These are phyloP conservation scores for Penicillium sp. DNA, from an alignment of 2,329 filamentous ascomycete genomes.

Conservation along the genomic window DNA sequence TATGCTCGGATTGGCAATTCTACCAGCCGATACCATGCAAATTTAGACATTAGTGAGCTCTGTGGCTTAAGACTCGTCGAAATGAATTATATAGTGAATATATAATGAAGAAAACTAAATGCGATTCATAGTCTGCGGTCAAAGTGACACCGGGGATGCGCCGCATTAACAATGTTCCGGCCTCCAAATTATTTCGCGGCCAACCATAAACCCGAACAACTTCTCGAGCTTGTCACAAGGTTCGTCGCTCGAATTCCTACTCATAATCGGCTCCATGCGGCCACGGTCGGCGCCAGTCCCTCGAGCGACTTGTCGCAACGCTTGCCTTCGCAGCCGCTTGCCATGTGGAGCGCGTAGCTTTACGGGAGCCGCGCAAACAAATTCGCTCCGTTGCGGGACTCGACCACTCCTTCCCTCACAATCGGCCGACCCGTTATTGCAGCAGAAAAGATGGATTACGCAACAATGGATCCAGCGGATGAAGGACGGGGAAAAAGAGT, in stretches of 20 bases:
- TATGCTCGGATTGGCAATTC: no score
- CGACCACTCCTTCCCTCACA: conserved; percentile 12
- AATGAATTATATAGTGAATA: no score
- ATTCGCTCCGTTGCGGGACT: conserved; percentile 9
- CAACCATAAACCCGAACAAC: conserved; percentile 6
- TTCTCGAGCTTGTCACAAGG: conserved; percentile 8
- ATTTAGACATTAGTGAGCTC: no score
- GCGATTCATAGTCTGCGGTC: no score
- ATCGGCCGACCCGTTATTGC: neutral
- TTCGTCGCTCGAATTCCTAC: conserved; percentile 1
- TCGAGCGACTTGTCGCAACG: conserved; percentile 19
- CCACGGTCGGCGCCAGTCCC: conserved; percentile 20
- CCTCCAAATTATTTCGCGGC: conserved; percentile 19
- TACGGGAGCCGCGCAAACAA: conserved; percentile 20
- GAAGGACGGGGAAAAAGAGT: conserved; percentile 38
- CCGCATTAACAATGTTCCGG: conserved; percentile 22
- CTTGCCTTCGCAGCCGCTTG: conserved; percentile 9
- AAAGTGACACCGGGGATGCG: neutral
- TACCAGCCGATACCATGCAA: no score
- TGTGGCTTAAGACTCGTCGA: no score
- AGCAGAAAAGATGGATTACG: conserved; percentile 37
- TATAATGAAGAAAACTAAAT: no score
- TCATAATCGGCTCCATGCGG: conserved; percentile 23
- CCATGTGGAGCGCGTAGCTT: conserved; percentile 24
- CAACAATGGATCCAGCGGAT: conserved; percentile 34